Evolutionary conservation across 306 rosid genomes (phyloP), one percentile per base, ranked within the genome.

Genomic region (barrel medic (Medicago truncatula)): DNA sequence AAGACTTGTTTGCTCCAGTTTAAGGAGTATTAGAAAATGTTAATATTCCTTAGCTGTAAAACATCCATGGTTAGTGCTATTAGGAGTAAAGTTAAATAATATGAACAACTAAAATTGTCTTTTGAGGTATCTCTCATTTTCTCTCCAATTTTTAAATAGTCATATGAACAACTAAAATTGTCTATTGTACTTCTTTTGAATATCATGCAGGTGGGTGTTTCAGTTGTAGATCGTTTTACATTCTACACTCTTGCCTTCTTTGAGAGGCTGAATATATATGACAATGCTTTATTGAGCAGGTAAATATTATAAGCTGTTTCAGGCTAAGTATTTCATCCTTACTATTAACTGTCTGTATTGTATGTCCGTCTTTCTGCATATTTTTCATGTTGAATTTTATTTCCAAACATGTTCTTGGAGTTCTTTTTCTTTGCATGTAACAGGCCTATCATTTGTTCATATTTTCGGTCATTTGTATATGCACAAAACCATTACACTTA

Each of bases 211-310:
- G 93, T 95, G 79, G 97, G 99, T 54, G 99, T 95, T 67, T 92
- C 97, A 23, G 99, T 95, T 73, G 97, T 95, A 36, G 99, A 95
- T 76, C 97, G 99, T 75, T 92, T 92, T 78, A 95, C 99, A 11
- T 95, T 78, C 79, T 95, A 90, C 88, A 92, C 99, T 2, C 97
- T 92, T 43, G 92, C 93, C 59, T 92, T 95, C 85, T 95, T 95
- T 77, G 97, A 95, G 91, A 88, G 76, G 80, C 88, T 95, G 71
- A 95, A 92, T 84, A 92, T 95, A 92, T 89, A 90, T 79, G 97
- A 89, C 82, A 90, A 95, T 82, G 93, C 97, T 80, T 95, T 97
- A 17, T 77, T 95, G 81, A 92, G 84, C 92, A 90, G 97, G 99
- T 95, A 81, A 57, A 11, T 38, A 46, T 58, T 36, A 12, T 28